Evolutionary conservation across 164 flowering plant genomes (phyloP).

Genomic region (Paratinospora sagittata): DNA sequence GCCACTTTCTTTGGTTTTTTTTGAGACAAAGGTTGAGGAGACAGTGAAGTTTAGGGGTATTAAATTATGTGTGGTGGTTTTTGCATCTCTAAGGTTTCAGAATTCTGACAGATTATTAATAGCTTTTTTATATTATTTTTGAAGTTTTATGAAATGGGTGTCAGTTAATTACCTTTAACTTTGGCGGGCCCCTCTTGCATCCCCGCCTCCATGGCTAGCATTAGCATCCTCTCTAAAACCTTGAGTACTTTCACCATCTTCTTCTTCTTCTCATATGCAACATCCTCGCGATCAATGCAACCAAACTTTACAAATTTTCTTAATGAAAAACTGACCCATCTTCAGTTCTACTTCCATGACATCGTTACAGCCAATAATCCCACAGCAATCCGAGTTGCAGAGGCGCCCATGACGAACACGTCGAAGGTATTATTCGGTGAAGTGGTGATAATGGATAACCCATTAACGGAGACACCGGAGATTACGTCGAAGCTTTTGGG

Average conservation of each 20-base stretch:
- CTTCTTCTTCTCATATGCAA: not conserved
- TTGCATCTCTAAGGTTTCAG: no score
- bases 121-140: no score
- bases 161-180: no score
- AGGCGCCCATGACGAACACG: conserved; percentile 14
- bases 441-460: conserved; percentile 3
- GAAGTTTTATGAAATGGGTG: no score
- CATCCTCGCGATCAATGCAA: not conserved
- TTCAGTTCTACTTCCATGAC: conserved; percentile 41
- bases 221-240: not conserved
- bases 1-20: no score
- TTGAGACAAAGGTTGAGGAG: no score
- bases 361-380: conserved; percentile 23
- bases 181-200: no score
- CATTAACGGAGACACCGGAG: conserved; percentile 7
- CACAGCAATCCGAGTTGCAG: conserved; percentile 20
- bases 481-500: conserved; percentile 1
- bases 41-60: no score
- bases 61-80: no score
- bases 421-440: conserved; percentile 15
- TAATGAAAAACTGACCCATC: conserved; percentile 28
- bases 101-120: no score
- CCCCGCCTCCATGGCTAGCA: no score
- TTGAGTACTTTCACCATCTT: not conserved
- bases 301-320: not conserved